Evolutionary conservation across 306 rosid genomes (phyloP).

Genomic region (Styphnolobium japonicum): DNA sequence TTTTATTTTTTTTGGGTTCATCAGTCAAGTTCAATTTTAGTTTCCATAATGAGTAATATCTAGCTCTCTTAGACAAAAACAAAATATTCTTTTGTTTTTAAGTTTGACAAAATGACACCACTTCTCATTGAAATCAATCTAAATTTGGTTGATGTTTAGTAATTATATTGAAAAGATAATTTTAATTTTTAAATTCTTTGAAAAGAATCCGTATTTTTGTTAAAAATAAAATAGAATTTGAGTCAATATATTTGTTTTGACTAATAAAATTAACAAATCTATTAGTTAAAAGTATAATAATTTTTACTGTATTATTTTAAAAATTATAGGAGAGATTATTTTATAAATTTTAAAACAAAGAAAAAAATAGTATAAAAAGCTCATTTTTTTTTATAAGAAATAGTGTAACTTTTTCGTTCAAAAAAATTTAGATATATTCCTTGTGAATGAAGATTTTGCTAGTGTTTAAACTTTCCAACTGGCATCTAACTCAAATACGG

Average conservation of each 20-base stretch:
- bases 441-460: conserved; percentile 17
- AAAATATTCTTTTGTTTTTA: too few species aligned
- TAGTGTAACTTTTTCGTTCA: too few species aligned
- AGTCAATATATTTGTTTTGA: background rate
- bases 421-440: background rate
- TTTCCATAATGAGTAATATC: too few species aligned
- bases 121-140: too few species aligned
- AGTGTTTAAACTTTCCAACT: conserved; percentile 34
- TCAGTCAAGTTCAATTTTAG: too few species aligned
- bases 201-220: too few species aligned
- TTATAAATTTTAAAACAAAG: background rate
- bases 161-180: too few species aligned
- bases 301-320: background rate
- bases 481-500: conserved; percentile 20
- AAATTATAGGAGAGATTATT: background rate
- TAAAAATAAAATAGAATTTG: background rate
- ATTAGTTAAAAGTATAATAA: background rate
- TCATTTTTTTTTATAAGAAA: too few species aligned
- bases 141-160: too few species aligned
- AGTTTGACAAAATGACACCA: too few species aligned
- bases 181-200: background rate
- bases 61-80: too few species aligned
- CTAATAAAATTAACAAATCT: background rate
- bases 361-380: background rate
- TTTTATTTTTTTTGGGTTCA: too few species aligned